Percentiles rank a stretch among this genome's conserved stretches.
These are phyloP conservation scores for Misopates orontium DNA, from an alignment of 257 asterid genomes.

Conservation along the genomic window DNA sequence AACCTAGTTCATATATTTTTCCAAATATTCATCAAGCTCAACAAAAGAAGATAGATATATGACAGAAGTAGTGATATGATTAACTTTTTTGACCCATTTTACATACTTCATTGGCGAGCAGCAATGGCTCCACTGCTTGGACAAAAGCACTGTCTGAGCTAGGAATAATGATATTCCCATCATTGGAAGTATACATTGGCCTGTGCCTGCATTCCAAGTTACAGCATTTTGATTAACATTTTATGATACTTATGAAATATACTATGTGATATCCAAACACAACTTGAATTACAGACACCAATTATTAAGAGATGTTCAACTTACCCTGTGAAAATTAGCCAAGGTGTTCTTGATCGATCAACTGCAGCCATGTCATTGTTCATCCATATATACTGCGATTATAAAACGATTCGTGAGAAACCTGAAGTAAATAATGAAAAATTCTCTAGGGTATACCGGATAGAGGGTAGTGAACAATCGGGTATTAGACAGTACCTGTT, in stretches of 20 bases:
- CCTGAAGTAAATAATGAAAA: not conserved
- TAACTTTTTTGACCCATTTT: not conserved
- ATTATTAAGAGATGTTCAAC: no score
- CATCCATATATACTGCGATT: constrained; percentile 76
- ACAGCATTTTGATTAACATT: not conserved
- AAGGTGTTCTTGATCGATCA: constrained; percentile 72
- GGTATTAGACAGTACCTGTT: constrained; percentile 39
- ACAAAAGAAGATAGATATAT: not conserved
- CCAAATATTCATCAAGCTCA: not conserved
- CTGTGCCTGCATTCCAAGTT: constrained; percentile 69
- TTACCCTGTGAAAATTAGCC: constrained; percentile 82
- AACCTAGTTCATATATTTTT: constrained; percentile 42
- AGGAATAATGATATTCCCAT: constrained; percentile 24
- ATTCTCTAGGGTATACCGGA: not conserved
- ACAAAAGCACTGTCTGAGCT: constrained; percentile 58
- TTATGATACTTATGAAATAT: not conserved
- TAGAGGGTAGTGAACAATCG: not conserved
- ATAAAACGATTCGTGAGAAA: not conserved
- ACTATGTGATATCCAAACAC: not conserved
- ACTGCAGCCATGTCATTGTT: constrained; percentile 65
- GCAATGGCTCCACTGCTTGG: constrained; percentile 70
- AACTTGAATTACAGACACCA: not conserved
- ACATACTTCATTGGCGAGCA: constrained; percentile 56
- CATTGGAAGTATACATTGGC: constrained; percentile 67
- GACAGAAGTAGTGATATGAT: not conserved